Evolutionary conservation across 1,284 basidiomycete species (phyloP).

Genomic region (Ustilago curta): DNA sequence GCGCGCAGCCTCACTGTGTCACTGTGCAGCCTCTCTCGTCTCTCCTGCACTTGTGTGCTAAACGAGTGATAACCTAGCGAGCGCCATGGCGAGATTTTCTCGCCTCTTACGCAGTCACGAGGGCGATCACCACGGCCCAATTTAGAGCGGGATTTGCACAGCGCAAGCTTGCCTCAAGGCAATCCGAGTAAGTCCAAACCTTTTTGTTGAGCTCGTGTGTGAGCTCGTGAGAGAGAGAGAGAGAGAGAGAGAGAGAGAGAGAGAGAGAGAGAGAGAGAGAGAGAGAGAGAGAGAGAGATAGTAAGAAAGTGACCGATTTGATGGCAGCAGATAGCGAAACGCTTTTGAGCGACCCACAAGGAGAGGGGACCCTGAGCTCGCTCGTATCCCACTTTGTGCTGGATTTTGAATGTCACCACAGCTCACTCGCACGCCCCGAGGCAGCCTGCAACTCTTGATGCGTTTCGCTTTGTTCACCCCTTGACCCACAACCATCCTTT

Average conservation of each 20-base stretch:
- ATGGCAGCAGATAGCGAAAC: neutral
- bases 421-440: neutral
- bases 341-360: neutral
- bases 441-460: neutral
- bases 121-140: neutral
- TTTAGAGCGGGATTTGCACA: neutral
- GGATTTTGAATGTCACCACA: neutral
- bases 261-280: too few relatives aligned
- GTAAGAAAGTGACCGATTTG: neutral
- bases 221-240: neutral
- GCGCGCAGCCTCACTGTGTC: slow-evolving; percentile 3
- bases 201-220: too few relatives aligned
- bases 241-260: too few relatives aligned
- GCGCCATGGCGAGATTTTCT: neutral
- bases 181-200: too few relatives aligned
- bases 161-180: slow-evolving; percentile 3
- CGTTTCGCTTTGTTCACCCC: neutral
- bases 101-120: neutral
- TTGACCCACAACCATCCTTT: neutral
- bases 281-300: too few relatives aligned
- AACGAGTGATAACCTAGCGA: slow-evolving; percentile 1
- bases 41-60: too few relatives aligned
- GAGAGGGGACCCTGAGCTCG: slow-evolving; percentile 5
- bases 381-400: neutral
- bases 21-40: neutral